phyloP scores from a whole-genome alignment of 2,329 filamentous ascomycete species.

The Penicillium rolfsii region DNA sequence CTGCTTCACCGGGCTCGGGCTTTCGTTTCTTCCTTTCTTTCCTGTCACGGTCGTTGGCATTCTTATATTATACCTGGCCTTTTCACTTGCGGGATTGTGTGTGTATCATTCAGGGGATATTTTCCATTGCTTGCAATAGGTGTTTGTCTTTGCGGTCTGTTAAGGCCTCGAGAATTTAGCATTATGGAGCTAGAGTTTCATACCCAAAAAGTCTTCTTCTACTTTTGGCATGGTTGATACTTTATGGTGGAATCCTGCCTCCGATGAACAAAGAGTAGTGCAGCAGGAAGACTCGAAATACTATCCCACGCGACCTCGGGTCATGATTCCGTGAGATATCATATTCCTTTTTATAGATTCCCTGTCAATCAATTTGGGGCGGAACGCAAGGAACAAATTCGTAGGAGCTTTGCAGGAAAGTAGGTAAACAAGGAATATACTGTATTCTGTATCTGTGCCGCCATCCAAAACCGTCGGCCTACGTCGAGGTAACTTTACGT shows the following conservation, averaged over 20 bases:
- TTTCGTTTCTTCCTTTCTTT: constrained; percentile 10
- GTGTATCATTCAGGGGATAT: constrained; percentile 19
- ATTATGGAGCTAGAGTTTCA: constrained; percentile 18
- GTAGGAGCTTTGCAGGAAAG: too few species aligned
- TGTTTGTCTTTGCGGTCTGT: constrained; percentile 12
- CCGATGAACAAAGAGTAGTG: neutral
- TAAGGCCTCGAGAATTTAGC: constrained; percentile 18
- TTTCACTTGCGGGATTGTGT: constrained; percentile 18
- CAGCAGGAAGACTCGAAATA: neutral
- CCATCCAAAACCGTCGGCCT: too few species aligned
- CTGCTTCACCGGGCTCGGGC: constrained; percentile 18
- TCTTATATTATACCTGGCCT: constrained; percentile 21
- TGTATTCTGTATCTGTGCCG: too few species aligned
- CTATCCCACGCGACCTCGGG: neutral
- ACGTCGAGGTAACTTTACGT: too few species aligned
- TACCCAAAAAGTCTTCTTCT: constrained; percentile 17
- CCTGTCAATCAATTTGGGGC: too few species aligned
- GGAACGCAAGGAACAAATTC: too few species aligned
- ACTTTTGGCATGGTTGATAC: neutral
- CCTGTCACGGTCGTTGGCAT: constrained; percentile 17
- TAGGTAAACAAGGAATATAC: too few species aligned
- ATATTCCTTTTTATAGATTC: too few species aligned
- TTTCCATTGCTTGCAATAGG: constrained; percentile 13
- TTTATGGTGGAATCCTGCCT: too few species aligned
- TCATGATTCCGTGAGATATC: neutral